Conservation (phyloP, 2,329 filamentous ascomycete species). For the Pleurostoma richardsiae region DNA sequence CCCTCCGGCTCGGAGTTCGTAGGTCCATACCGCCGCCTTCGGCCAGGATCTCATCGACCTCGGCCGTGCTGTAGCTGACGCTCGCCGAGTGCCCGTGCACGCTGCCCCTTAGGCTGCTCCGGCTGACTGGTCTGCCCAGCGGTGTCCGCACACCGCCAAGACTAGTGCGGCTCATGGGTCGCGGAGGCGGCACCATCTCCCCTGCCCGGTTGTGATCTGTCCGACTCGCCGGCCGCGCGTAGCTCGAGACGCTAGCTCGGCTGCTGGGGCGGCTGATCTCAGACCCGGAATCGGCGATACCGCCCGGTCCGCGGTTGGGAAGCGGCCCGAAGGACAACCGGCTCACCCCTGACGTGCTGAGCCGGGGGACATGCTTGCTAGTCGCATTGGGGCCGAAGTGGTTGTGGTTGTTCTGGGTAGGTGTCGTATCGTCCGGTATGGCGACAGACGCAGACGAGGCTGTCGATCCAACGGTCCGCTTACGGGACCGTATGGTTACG, state of each 20-base stretch:
- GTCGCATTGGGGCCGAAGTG: slow-evolving; percentile 7
- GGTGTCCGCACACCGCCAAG: slow-evolving; percentile 58
- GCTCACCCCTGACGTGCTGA: slow-evolving; percentile 58
- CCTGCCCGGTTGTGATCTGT: slow-evolving; percentile 29
- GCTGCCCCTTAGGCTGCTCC: slow-evolving; percentile 66
- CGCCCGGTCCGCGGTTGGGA: slow-evolving; percentile 45
- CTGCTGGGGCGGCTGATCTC: slow-evolving; percentile 66
- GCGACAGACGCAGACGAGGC: slow-evolving; percentile 42
- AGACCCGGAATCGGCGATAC: slow-evolving; percentile 27
- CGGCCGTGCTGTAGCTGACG: slow-evolving; percentile 47
- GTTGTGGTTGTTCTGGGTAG: slow-evolving; percentile 31
- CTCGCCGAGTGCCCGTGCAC: slow-evolving; percentile 54
- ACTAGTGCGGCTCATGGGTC: slow-evolving; percentile 63
- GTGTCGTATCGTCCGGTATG: slow-evolving; percentile 40
- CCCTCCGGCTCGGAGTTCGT: slow-evolving; percentile 50
- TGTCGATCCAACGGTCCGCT: slow-evolving; percentile 57
- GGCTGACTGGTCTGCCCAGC: slow-evolving; percentile 54
- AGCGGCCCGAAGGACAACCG: slow-evolving; percentile 60
- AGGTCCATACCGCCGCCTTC: slow-evolving; percentile 23
- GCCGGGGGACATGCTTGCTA: slow-evolving; percentile 48
- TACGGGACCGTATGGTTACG: slow-evolving; percentile 63
- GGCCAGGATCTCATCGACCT: slow-evolving; percentile 39
- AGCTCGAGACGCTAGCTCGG: slow-evolving; percentile 58
- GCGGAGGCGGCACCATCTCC: slow-evolving; percentile 42
- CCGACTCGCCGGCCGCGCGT: slow-evolving; percentile 48